Evolutionary conservation across 768 basidiomycete genomes (phyloP).

Genomic region (Dentipellis sp.): DNA sequence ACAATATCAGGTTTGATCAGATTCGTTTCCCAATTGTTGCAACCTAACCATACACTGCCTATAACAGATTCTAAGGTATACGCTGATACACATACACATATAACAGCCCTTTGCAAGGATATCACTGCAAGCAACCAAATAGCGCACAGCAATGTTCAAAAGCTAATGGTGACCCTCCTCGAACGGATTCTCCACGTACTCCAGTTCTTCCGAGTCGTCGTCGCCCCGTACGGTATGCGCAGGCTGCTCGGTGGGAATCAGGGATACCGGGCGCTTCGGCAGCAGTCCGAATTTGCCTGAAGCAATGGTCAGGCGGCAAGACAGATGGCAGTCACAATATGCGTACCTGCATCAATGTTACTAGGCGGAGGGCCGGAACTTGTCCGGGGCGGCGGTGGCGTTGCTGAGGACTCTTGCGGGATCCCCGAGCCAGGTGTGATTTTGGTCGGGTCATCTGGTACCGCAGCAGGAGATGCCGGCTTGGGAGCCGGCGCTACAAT

Average conservation of each 20-base stretch:
- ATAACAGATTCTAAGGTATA: neutral
- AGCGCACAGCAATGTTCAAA: neutral
- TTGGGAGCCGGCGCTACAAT: neutral
- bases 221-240: neutral
- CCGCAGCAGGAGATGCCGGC: neutral
- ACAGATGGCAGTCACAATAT: neutral
- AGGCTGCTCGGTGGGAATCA: conserved; percentile 4
- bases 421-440: neutral
- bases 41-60: too few species aligned
- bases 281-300: conserved; percentile 18
- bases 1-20: too few species aligned
- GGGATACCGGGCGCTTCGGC: conserved; percentile 19
- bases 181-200: conserved; percentile 19
- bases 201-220: conserved; percentile 15
- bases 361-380: conserved; percentile 4
- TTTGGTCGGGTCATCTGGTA: neutral
- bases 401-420: neutral
- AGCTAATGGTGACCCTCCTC: conserved; percentile 12
- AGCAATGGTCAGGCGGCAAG: neutral
- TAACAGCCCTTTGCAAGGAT: neutral
- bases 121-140: neutral
- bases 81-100: neutral
- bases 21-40: too few species aligned
- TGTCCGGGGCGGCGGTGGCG: conserved; percentile 2
- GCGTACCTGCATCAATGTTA: conserved; percentile 12